Conservation (phyloP, 192 early-diverging fungal genomes). For the Rhizophagus clarus region DNA sequence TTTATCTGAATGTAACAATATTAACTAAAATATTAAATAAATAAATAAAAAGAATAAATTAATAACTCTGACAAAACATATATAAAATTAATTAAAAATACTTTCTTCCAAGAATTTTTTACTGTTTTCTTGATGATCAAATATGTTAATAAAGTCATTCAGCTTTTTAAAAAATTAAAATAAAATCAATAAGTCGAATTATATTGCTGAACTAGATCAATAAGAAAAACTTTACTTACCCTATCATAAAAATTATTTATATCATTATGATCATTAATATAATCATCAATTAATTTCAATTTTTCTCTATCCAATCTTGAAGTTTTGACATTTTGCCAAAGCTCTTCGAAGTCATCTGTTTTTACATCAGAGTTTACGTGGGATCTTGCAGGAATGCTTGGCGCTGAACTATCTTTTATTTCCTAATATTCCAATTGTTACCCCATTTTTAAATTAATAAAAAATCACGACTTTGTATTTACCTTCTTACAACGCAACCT, state of each 20-base stretch:
- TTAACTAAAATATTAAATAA: neutral
- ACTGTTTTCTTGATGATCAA: neutral
- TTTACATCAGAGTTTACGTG: neutral
- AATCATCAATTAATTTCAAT: neutral
- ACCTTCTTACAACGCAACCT: slow-evolving; percentile 47
- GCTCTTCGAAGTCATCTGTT: neutral
- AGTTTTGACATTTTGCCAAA: neutral
- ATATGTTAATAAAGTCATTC: neutral
- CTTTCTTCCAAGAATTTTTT: slow-evolving; percentile 4
- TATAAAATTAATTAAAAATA: neutral
- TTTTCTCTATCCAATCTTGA: slow-evolving; percentile 9
- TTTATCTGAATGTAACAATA: neutral
- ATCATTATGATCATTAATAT: neutral
- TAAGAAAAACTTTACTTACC: neutral
- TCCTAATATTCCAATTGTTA: neutral
- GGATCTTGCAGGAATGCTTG: neutral
- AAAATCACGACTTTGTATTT: neutral
- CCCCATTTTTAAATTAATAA: no score
- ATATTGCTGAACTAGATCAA: neutral
- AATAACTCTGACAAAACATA: neutral
- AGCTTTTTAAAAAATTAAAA: neutral
- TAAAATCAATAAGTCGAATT: neutral
- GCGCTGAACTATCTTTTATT: neutral
- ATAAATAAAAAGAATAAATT: neutral
- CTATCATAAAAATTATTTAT: neutral